These are phyloP conservation scores for Blastobotrys elegans DNA, from an alignment of 1,139 yeast species.

Conservation along the genomic window DNA sequence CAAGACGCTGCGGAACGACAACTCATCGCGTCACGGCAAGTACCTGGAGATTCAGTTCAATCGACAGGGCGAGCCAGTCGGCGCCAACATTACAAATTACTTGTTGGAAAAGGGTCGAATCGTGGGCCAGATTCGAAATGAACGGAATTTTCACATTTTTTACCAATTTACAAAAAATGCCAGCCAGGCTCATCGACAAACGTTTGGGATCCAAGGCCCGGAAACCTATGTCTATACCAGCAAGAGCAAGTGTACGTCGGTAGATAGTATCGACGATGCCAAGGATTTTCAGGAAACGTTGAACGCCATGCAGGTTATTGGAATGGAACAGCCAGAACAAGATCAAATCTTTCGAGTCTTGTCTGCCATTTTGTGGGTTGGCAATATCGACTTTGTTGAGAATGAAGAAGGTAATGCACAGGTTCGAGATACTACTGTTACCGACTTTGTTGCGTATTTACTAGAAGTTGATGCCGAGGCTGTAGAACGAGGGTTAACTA, in stretches of 20 bases:
- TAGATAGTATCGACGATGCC: constrained; percentile 79
- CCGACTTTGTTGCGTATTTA: constrained; percentile 89
- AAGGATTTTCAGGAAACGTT: constrained; percentile 77
- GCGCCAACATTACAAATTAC: constrained; percentile 95
- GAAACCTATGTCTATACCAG: constrained; percentile 89
- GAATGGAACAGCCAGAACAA: constrained; percentile 74
- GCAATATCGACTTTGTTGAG: constrained; percentile 81
- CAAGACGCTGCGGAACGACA: constrained; percentile 90
- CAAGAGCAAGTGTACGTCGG: constrained; percentile 78
- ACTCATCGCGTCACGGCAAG: constrained; percentile 96
- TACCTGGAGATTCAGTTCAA: constrained; percentile 90
- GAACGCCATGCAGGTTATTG: constrained; percentile 83
- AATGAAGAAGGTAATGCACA: constrained; percentile 78
- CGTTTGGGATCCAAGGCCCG: constrained; percentile 86
- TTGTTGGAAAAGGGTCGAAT: constrained; percentile 92
- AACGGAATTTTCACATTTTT: constrained; percentile 94
- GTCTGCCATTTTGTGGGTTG: constrained; percentile 89
- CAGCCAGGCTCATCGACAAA: constrained; percentile 74
- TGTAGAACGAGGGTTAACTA: constrained; percentile 64
- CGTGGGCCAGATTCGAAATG: constrained; percentile 85
- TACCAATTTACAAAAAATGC: constrained; percentile 95
- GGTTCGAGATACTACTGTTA: constrained; percentile 78
- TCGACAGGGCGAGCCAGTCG: constrained; percentile 76
- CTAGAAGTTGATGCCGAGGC: constrained; percentile 71
- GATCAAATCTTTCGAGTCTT: constrained; percentile 83